Conservation (phyloP, 306 rosid species). For the Malus orientalis region DNA sequence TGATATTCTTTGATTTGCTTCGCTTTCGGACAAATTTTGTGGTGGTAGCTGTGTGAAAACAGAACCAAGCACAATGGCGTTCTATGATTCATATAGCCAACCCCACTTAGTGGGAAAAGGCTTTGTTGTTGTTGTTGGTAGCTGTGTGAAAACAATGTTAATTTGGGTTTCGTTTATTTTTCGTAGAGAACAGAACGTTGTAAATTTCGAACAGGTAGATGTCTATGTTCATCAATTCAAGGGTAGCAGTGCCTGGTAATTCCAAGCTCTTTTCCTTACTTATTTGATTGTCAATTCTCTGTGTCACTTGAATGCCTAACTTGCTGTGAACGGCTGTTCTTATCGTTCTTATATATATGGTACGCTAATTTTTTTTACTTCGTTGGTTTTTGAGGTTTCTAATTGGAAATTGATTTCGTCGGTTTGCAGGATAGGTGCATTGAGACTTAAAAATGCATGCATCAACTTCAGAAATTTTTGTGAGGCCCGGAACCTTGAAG, state of each 20-base stretch:
- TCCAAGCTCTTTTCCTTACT: not conserved
- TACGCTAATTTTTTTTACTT: not conserved
- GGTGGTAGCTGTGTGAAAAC: not conserved
- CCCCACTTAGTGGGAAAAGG: too few species aligned
- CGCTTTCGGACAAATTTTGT: not conserved
- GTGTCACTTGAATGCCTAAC: not conserved
- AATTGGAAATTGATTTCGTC: not conserved
- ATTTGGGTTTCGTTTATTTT: constrained; percentile 7
- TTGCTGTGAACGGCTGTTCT: too few species aligned
- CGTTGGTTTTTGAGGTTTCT: not conserved
- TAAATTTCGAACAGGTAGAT: constrained; percentile 67
- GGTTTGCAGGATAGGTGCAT: constrained; percentile 62
- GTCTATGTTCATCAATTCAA: constrained; percentile 68
- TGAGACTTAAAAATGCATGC: constrained; percentile 50
- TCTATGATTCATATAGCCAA: too few species aligned
- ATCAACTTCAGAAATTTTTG: constrained; percentile 45
- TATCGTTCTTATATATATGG: too few species aligned
- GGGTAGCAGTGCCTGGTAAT: constrained; percentile 79
- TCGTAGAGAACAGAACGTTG: constrained; percentile 44
- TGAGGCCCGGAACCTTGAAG: constrained; percentile 55
- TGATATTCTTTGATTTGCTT: not conserved
- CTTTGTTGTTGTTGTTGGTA: not conserved
- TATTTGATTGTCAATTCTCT: not conserved
- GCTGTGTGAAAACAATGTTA: not conserved
- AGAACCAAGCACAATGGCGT: not conserved